Evolutionary conservation across 441 rosid genomes (phyloP).

Genomic region (Raphanus hybrid): DNA sequence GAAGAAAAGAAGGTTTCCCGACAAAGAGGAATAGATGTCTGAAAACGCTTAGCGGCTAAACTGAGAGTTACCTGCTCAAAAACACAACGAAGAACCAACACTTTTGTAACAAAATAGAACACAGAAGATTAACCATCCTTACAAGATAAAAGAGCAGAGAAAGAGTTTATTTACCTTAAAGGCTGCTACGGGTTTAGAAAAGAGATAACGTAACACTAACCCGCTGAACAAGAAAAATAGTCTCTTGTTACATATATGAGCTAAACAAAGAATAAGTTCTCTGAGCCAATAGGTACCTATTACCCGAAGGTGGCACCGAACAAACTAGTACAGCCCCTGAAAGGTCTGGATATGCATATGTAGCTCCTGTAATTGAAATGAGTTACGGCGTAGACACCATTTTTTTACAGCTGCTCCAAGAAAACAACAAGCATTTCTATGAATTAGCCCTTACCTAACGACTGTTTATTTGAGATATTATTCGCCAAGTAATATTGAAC

Average conservation of each 20-base stretch:
- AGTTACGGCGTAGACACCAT: background rate
- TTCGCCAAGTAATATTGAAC: constrained; percentile 77
- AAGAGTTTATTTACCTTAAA: constrained; percentile 63
- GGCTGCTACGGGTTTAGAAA: constrained; percentile 85
- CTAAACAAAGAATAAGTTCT: too few species aligned
- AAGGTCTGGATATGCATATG: constrained; percentile 59
- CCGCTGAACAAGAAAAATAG: constrained; percentile 58
- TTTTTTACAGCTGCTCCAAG: background rate
- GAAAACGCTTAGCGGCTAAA: constrained; percentile 90
- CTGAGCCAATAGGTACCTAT: constrained; percentile 52
- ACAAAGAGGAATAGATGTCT: constrained; percentile 79
- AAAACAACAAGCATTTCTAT: background rate
- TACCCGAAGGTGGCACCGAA: constrained; percentile 93
- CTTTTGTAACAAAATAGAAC: background rate
- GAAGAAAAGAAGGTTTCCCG: constrained; percentile 83
- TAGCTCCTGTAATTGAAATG: constrained; percentile 42
- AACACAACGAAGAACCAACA: constrained; percentile 7
- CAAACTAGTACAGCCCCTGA: constrained; percentile 73
- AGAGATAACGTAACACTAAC: constrained; percentile 87
- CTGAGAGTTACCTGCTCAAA: constrained; percentile 76
- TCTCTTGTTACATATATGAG: constrained; percentile 20
- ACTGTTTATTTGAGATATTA: constrained; percentile 45
- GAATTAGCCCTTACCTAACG: constrained; percentile 45
- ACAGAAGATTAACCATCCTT: background rate
- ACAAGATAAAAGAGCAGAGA: background rate